Base-by-base conservation (phyloP, 2,329 filamentous ascomycete species). In the Tolypocladium endophyticum region DNA sequence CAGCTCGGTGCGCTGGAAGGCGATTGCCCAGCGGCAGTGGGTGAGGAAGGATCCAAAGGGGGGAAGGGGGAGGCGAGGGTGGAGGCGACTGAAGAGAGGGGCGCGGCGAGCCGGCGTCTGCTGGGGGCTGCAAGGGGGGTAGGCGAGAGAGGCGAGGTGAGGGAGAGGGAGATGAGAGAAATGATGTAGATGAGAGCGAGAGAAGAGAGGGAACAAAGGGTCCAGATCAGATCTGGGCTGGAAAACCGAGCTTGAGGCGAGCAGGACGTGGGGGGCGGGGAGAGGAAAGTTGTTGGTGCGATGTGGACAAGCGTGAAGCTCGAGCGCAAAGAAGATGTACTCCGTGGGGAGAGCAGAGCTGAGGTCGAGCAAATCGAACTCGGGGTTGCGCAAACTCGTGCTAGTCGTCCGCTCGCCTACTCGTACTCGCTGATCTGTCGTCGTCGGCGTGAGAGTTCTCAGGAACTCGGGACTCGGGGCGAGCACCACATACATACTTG, bases 131-230 rank as follows among this genome's bases (percentile, higher is more conserved):
- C 25, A 58, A 23, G n/a, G 41, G 56, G 39, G 41, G 23, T 14
- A 23, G 9, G 18, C 41, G 59, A 54, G 23, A 28, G 36, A 59
- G 43, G 20, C 18, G 28, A 25, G 50, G 18, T 36, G 55, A 35
- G 57, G 55, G 41, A 41, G 59, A 55, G 55, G 50, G 57, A 61
- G 55, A 56, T 59, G 39, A 55, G 52, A 59, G 60, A 54, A 36
- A 58, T 55, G 54, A 39, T n/a, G 20, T 18, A 57, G n/a, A 30
- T 14, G 54, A 35, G 33, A 47, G 63, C 60, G 59, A 61, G 60
- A 65, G 55, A 54, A 63, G 59, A 60, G 61, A 64, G 61, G 50
- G n/a, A 54, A 54, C 50, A 54, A 54, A 54, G 30, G 50, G 50
- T 36, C 50, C 50, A 54, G 50, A 36, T 54, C 50, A 36, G 30